Evolutionary conservation across 116 monocot species (phyloP).

Genomic region (Zostera marina): DNA sequence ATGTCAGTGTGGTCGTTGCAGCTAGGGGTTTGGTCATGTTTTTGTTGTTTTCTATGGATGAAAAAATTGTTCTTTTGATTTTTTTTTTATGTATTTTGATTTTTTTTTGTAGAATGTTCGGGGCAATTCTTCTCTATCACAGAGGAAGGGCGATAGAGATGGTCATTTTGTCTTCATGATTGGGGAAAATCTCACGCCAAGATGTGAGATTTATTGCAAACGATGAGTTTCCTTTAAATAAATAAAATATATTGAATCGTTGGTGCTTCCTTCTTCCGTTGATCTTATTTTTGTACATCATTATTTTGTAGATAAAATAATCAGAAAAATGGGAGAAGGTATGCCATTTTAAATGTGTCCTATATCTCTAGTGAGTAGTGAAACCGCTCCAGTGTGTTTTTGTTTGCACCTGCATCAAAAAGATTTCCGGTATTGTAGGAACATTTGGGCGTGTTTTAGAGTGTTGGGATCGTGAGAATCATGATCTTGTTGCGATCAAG

Average conservation of each 20-base stretch:
- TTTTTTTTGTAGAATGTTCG: not conserved
- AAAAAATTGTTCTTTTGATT: not conserved
- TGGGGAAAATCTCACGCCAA: constrained; percentile 79
- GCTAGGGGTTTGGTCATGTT: not conserved
- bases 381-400: constrained; percentile 4
- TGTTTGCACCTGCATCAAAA: constrained; percentile 9
- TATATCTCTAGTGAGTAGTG: constrained; percentile 7
- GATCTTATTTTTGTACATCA: not conserved
- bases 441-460: constrained; percentile 98
- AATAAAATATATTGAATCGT: too few relatives aligned
- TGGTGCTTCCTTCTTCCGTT: not conserved
- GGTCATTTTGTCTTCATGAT: constrained; percentile 84
- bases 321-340: constrained; percentile 95
- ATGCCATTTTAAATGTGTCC: constrained; percentile 8
- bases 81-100: not conserved
- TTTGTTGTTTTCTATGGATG: not conserved
- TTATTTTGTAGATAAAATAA: constrained; percentile 69
- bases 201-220: constrained; percentile 37
- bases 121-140: constrained; percentile 37
- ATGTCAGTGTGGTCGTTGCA: constrained; percentile 4
- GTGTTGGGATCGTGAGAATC: constrained; percentile 89
- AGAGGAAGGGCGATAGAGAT: constrained; percentile 68
- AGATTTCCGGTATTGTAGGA: constrained; percentile 36
- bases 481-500: constrained; percentile 81
- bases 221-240: too few relatives aligned